Base-by-base conservation (phyloP, 169 alveolate genomes). In the Eimeria sp. region DNA sequence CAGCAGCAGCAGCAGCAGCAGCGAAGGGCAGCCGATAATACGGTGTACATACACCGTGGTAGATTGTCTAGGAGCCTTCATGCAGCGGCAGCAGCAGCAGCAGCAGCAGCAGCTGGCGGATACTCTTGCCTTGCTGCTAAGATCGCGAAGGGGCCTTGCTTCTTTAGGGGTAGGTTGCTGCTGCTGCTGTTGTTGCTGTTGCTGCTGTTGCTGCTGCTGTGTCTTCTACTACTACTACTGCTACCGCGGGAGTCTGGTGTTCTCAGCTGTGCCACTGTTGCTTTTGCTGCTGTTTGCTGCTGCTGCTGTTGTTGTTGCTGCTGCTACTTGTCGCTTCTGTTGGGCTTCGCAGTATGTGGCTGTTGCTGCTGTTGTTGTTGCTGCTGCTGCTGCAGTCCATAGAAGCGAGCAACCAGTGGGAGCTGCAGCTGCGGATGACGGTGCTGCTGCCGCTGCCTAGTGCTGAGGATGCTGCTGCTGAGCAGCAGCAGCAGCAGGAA, bases 381-480 rank as follows among this genome's bases (percentile, higher is more conserved):
- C 2, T 43, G 84, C 54, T 73, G 84, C 84, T 73, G 76, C 54
- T 73, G 84, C 84, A 73, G 84, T 27, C 54, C 18, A 14, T 73
- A 1, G 58, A 73, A 73, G 45, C 84, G 11, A 73, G 84, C 54
- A 27, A 27, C 22, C 54, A 73, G 84, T 73, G 84, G 84, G 84
- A 73, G 84, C 47, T 73, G 84, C 84, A 73, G 84, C 54, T 73
- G 45, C 84, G 84, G 27, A 73, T 73, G 84, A 73, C 84, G 45
- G 84, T 73, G 84, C 54, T 73, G 84, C 47, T 73, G 84, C 84
- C 84, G 22, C 54, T 40, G 54, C 9, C 84, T 11, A 40, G 43
- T 30, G 84, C 40, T 40, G 84, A 30, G 7, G 84, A 73, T 40
- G 49, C 22, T 20, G 54, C 84, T 11, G 58, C n/a, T 13, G 84